Conservation (phyloP, 441 rosid species). For the Gossypium laxum region DNA sequence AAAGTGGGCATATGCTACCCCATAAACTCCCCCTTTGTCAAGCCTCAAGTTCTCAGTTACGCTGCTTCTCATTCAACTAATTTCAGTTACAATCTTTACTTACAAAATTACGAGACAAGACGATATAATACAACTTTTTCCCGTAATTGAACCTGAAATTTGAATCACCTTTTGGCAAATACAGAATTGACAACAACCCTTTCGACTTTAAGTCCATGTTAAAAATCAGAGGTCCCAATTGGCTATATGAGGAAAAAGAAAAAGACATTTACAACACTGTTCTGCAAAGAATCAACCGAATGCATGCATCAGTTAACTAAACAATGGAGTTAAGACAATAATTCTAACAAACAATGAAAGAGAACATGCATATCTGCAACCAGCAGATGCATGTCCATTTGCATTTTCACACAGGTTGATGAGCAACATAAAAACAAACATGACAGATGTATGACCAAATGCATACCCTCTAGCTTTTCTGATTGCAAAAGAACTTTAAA, state of each 20-base stretch:
- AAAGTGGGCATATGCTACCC: background rate
- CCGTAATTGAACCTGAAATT: background rate
- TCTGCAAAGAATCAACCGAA: constrained; percentile 26
- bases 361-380: background rate
- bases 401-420: background rate
- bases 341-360: background rate
- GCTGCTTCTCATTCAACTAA: constrained; percentile 36
- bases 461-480: background rate
- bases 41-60: constrained; percentile 11
- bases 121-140: constrained; percentile 27
- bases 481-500: background rate
- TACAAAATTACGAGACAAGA: constrained; percentile 31
- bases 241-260: constrained; percentile 17
- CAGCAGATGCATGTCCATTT: background rate
- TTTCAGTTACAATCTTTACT: constrained; percentile 31
- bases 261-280: constrained; percentile 27
- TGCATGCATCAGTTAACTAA: background rate
- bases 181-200: constrained; percentile 10
- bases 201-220: constrained; percentile 4
- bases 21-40: background rate
- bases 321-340: background rate
- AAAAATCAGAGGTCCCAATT: constrained; percentile 20
- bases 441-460: background rate
- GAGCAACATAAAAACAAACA: background rate
- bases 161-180: constrained; percentile 7